phyloP scores from a whole-genome alignment of 78 protist species.

The Pigoraptor vietnamica region DNA sequence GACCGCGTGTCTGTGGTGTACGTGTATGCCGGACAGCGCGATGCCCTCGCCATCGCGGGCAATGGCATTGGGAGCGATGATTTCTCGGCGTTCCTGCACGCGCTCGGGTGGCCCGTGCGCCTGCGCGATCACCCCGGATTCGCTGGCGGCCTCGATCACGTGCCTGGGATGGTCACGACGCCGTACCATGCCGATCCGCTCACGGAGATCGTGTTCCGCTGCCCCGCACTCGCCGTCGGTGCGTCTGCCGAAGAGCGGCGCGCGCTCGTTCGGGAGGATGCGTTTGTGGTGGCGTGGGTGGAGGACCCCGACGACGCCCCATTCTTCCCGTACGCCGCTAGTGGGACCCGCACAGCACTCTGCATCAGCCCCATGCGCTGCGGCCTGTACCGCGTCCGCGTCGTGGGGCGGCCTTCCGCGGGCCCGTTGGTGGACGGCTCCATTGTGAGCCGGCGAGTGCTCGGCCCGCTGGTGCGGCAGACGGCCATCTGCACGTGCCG shows the following conservation, averaged over 20 bases:
- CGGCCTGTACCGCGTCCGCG: conserved; percentile 16
- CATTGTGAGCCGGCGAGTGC: conserved; percentile 15
- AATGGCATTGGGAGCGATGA: not conserved
- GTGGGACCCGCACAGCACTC: not conserved
- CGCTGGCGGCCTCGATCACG: not conserved
- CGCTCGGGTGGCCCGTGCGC: not conserved
- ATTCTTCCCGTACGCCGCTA: conserved; percentile 3
- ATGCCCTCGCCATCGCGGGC: not conserved
- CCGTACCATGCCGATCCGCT: not conserved
- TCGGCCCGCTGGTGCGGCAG: conserved; percentile 10
- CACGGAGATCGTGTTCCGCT: not conserved
- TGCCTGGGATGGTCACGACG: not conserved
- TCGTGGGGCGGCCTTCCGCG: not conserved
- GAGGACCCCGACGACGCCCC: conserved; percentile 10
- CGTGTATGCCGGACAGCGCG: not conserved
- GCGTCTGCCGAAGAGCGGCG: not conserved
- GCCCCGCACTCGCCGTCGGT: not conserved
- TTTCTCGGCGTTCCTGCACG: not conserved
- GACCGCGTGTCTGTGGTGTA: not conserved
- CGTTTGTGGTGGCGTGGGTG: conserved; percentile 11
- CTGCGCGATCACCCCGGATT: not conserved
- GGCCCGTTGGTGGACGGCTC: conserved; percentile 27
- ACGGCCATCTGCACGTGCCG: conserved; percentile 5
- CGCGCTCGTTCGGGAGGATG: not conserved
- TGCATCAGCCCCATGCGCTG: conserved; percentile 3